These are phyloP conservation scores for Fusarium tuaranense DNA, from an alignment of 2,329 filamentous ascomycete species.

Conservation along the genomic window DNA sequence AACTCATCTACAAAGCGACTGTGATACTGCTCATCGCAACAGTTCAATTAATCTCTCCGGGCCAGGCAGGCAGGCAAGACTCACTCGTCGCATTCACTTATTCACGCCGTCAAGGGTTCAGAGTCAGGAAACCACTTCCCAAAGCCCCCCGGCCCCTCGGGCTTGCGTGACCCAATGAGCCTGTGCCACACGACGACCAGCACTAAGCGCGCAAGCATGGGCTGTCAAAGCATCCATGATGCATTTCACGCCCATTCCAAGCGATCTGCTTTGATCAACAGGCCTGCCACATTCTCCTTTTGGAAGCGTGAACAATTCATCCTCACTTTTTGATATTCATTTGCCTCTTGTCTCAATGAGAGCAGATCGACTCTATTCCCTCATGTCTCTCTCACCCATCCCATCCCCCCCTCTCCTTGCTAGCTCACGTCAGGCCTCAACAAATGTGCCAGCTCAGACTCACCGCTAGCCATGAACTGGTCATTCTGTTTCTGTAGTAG, in stretches of 20 bases:
- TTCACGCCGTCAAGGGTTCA: slow-evolving; percentile 24
- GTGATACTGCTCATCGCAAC: background rate
- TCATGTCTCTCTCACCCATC: slow-evolving; percentile 7
- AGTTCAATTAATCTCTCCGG: background rate
- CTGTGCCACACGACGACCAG: slow-evolving; percentile 42
- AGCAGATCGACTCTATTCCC: background rate
- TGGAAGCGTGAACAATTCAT: background rate
- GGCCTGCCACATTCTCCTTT: slow-evolving; percentile 9
- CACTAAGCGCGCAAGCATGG: slow-evolving; percentile 32
- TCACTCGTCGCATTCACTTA: slow-evolving; percentile 23
- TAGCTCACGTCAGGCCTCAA: slow-evolving; percentile 29
- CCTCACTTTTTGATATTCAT: background rate
- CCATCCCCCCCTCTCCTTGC: background rate
- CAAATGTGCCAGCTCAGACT: slow-evolving; percentile 27
- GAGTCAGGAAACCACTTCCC: slow-evolving; percentile 17
- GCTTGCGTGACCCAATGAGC: slow-evolving; percentile 43
- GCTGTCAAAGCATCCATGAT: slow-evolving; percentile 18
- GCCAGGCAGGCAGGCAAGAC: background rate
- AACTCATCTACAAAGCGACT: background rate
- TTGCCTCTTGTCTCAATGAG: background rate
- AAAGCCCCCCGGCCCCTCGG: slow-evolving; percentile 31
- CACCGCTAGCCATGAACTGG: slow-evolving; percentile 36
- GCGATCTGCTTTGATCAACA: slow-evolving; percentile 34
- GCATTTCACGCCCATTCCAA: slow-evolving; percentile 27
- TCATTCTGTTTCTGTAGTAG: slow-evolving; percentile 15